A percentile compares a stretch with the other conserved stretches of the same genome.
These are phyloP conservation scores for Silene coronaria DNA, from an alignment of 179 eudicot species.

Conservation along the genomic window DNA sequence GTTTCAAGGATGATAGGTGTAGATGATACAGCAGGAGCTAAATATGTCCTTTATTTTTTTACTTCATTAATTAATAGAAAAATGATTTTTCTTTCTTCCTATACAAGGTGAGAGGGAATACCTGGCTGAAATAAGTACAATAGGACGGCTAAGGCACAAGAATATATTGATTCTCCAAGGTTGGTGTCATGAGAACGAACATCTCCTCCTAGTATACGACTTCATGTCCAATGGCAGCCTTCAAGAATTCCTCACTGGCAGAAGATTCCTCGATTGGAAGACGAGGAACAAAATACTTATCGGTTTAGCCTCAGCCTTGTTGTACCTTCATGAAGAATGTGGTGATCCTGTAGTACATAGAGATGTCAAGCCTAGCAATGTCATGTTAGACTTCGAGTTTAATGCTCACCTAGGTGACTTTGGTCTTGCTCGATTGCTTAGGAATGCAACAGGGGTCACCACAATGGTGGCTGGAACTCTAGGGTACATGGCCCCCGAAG, in stretches of 20 bases:
- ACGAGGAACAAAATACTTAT: conserved; percentile 43
- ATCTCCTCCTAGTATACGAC: conserved; percentile 68
- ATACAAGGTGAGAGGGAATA: conserved; percentile 59
- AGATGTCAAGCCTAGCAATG: conserved; percentile 70
- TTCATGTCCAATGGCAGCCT: conserved; percentile 74
- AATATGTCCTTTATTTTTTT: too few relatives aligned
- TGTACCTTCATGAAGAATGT: conserved; percentile 70
- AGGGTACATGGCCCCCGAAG: conserved; percentile 72
- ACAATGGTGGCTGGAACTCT: conserved; percentile 71
- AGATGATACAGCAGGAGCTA: not conserved
- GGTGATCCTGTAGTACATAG: conserved; percentile 57
- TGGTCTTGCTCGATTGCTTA: conserved; percentile 59
- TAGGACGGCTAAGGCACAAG: conserved; percentile 63
- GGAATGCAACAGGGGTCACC: conserved; percentile 38
- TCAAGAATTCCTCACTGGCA: conserved; percentile 41
- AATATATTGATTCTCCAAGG: conserved; percentile 66
- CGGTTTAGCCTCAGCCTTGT: conserved; percentile 57
- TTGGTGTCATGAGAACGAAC: conserved; percentile 62
- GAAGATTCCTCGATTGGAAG: conserved; percentile 40
- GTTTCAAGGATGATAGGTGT: too few relatives aligned
- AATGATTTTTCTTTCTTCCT: not conserved
- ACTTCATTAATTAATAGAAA: not conserved
- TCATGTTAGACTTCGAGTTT: conserved; percentile 57
- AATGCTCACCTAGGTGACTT: conserved; percentile 64
- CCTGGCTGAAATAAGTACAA: conserved; percentile 64